A percentile compares a stretch with the other conserved stretches of the same genome.
Conservation (phyloP, 148 eudicot species). For the Polygonum aviculare region DNA sequence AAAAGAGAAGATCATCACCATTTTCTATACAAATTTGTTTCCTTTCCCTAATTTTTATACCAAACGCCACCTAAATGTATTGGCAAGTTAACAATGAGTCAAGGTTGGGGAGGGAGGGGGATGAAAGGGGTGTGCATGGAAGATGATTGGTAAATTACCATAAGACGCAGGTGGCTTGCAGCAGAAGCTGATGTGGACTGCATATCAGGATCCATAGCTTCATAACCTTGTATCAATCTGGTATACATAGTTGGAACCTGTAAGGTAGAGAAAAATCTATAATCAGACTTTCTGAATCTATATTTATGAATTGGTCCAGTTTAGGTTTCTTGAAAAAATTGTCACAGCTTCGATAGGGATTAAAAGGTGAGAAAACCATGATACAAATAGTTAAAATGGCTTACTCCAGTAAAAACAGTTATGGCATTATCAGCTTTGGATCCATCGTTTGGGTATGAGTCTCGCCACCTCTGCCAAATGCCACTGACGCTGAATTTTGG, state of each 20-base stretch:
- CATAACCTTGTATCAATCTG: constrained; percentile 94
- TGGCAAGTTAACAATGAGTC: too few species aligned
- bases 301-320: neutral
- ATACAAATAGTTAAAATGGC: constrained; percentile 14
- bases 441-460: constrained; percentile 75
- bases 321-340: neutral
- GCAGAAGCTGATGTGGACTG: constrained; percentile 63
- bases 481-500: constrained; percentile 98
- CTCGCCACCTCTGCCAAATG: constrained; percentile 98
- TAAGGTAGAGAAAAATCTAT: neutral
- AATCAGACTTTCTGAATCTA: neutral
- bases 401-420: constrained; percentile 94
- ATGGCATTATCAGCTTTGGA: constrained; percentile 47
- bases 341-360: neutral
- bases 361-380: neutral
- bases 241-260: constrained; percentile 99
- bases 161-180: constrained; percentile 81
- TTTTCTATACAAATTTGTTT: too few species aligned
- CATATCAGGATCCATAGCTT: constrained; percentile 76
- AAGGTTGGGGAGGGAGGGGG: neutral
- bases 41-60: too few species aligned
- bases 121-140: neutral
- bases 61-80: too few species aligned
- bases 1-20: too few species aligned
- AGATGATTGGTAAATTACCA: constrained; percentile 40